Conservation (phyloP, 495 filamentous ascomycete species). For the Xylaria palmicola region DNA sequence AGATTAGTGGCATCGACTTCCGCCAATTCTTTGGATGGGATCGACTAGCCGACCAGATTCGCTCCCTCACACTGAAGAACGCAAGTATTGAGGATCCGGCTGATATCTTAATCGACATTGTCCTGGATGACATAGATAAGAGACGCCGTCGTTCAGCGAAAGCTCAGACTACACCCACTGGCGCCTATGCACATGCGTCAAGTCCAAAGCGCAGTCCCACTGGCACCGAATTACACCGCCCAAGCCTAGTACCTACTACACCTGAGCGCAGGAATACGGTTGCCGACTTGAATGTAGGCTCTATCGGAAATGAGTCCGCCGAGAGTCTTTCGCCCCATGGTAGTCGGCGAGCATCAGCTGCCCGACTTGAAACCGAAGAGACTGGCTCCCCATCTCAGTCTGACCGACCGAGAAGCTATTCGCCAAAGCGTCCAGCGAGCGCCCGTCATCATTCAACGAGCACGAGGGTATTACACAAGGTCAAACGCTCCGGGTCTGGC, state of each 20-base stretch:
- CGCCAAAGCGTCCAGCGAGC: conserved; percentile 71
- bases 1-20: conserved; percentile 93
- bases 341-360: conserved; percentile 41
- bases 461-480: conserved; percentile 62
- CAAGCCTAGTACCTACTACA: conserved; percentile 63
- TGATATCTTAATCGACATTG: conserved; percentile 87
- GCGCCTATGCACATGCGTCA: conserved; percentile 60
- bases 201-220: conserved; percentile 59
- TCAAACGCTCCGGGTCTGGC: conserved; percentile 82
- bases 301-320: conserved; percentile 43
- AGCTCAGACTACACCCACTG: conserved; percentile 70
- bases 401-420: conserved; percentile 67
- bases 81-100: conserved; percentile 84
- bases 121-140: conserved; percentile 93
- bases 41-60: conserved; percentile 82
- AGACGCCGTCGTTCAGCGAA: conserved; percentile 85
- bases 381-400: conserved; percentile 37
- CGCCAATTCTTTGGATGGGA: conserved; percentile 98
- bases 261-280: conserved; percentile 55
- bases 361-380: conserved; percentile 41
- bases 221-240: conserved; percentile 57
- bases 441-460: conserved; percentile 67
- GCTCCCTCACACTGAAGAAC: conserved; percentile 85
- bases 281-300: conserved; percentile 45
- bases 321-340: conserved; percentile 32